Percentiles rank a stretch among this genome's conserved stretches.
These are phyloP conservation scores for Backusella westeae DNA, from an alignment of 192 early-diverging fungal species.

Conservation along the genomic window DNA sequence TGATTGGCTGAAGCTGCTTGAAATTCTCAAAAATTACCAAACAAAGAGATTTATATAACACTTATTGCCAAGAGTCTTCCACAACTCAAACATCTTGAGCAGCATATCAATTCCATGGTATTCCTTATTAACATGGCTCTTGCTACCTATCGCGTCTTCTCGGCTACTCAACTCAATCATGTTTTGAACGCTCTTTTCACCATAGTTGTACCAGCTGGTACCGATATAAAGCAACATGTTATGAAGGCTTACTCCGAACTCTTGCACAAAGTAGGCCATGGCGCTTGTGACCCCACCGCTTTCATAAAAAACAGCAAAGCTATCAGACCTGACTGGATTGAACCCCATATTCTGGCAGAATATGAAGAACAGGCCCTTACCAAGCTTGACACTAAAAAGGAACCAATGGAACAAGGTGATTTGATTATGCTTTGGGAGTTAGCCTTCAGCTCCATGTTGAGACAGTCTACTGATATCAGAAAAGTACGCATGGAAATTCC, in stretches of 20 bases:
- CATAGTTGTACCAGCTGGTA: background rate
- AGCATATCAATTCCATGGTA: background rate
- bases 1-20: too few species aligned
- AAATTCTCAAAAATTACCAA: too few species aligned
- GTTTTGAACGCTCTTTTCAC: background rate
- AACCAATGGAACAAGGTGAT: background rate
- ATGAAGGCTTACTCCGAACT: background rate
- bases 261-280: background rate
- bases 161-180: background rate
- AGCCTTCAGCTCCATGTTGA: background rate
- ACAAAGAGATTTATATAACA: too few species aligned
- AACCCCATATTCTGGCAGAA: background rate
- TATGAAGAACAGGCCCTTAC: background rate
- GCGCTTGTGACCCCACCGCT: too few species aligned
- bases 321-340: background rate
- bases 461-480: background rate
- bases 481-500: background rate
- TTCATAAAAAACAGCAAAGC: background rate
- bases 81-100: too few species aligned
- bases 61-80: background rate
- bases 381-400: background rate
- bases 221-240: background rate
- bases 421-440: background rate
- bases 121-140: background rate
- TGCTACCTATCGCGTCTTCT: background rate